These are phyloP conservation scores for Penicillium sp. DNA, from an alignment of 2,329 filamentous ascomycete species.

Conservation along the genomic window DNA sequence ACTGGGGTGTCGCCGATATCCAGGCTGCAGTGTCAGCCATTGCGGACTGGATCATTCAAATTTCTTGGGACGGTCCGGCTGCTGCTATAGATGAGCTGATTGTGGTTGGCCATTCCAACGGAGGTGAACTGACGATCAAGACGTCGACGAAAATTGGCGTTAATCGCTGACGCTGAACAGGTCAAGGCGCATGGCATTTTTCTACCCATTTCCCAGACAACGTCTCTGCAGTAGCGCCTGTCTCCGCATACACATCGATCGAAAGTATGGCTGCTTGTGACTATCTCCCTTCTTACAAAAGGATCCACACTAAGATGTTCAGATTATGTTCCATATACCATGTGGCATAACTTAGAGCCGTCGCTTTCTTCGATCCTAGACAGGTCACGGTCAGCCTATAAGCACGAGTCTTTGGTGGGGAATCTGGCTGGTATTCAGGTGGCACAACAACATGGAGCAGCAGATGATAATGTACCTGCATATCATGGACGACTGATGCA, in stretches of 20 bases:
- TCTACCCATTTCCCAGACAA: slow-evolving; percentile 61
- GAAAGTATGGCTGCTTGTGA: slow-evolving; percentile 40
- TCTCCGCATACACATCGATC: slow-evolving; percentile 63
- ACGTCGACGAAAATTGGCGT: too few species aligned
- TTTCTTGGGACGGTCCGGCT: slow-evolving; percentile 54
- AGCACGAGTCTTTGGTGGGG: slow-evolving; percentile 58
- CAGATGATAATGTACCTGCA: slow-evolving; percentile 62
- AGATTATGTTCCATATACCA: slow-evolving; percentile 61
- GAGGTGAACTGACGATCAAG: slow-evolving; percentile 39
- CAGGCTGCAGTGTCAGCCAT: slow-evolving; percentile 57
- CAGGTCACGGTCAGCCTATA: slow-evolving; percentile 55
- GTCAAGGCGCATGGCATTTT: slow-evolving; percentile 62
- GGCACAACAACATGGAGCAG: slow-evolving; percentile 59
- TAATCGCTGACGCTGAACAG: slow-evolving; percentile 25
- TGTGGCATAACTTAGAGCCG: slow-evolving; percentile 61
- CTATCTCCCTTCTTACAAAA: not conserved
- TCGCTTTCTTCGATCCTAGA: slow-evolving; percentile 52
- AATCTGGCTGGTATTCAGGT: slow-evolving; percentile 59
- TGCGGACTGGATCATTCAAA: slow-evolving; percentile 53
- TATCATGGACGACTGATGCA: slow-evolving; percentile 61
- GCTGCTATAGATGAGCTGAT: slow-evolving; percentile 55
- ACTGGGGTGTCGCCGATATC: slow-evolving; percentile 61
- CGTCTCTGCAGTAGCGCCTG: slow-evolving; percentile 58
- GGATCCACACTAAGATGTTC: slow-evolving; percentile 2
- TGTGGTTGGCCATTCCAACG: slow-evolving; percentile 62